These are phyloP conservation scores for Colletotrichum sp. DNA, from an alignment of 2,329 filamentous ascomycete genomes.

Conservation along the genomic window DNA sequence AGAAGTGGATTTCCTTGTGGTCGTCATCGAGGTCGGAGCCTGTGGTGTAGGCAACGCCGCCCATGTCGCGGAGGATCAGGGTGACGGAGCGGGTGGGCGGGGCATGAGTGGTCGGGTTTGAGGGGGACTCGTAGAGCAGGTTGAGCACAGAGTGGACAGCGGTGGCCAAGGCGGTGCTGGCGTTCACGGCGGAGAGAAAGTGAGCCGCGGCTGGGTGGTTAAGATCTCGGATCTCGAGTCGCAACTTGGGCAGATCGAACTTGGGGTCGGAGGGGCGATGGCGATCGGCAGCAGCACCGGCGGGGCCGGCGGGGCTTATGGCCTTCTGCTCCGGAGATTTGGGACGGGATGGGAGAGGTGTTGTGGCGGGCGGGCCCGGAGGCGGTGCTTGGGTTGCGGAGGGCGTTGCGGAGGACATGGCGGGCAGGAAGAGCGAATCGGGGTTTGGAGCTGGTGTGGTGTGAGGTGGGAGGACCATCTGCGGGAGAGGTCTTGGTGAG, in stretches of 20 bases:
- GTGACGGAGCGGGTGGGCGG: constrained; percentile 85
- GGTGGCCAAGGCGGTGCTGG: constrained; percentile 63
- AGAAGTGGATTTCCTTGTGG: constrained; percentile 94
- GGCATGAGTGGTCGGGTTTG: constrained; percentile 42
- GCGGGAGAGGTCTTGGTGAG: not conserved
- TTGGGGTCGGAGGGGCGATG: not conserved
- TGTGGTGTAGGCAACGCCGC: constrained; percentile 88
- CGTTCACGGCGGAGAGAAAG: constrained; percentile 73
- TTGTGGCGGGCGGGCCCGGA: constrained; percentile 6
- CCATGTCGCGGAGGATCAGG: constrained; percentile 78
- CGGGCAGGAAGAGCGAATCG: constrained; percentile 16
- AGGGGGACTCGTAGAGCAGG: constrained; percentile 69
- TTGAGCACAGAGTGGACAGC: constrained; percentile 73
- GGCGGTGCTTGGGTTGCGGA: not conserved
- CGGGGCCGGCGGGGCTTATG: not conserved
- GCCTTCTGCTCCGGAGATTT: not conserved
- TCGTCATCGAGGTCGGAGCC: constrained; percentile 79
- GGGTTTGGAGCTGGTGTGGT: constrained; percentile 13
- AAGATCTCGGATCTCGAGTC: constrained; percentile 65
- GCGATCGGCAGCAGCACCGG: not conserved
- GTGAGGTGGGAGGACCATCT: constrained; percentile 16
- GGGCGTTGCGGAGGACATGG: constrained; percentile 17
- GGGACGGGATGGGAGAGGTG: constrained; percentile 8
- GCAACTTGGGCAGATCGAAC: constrained; percentile 56
- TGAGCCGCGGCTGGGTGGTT: constrained; percentile 63